Evolutionary conservation across 371 early-diverging fungal species (phyloP), one percentile per base, ranked within the genome.

Genomic region (Coemansia sp.): DNA sequence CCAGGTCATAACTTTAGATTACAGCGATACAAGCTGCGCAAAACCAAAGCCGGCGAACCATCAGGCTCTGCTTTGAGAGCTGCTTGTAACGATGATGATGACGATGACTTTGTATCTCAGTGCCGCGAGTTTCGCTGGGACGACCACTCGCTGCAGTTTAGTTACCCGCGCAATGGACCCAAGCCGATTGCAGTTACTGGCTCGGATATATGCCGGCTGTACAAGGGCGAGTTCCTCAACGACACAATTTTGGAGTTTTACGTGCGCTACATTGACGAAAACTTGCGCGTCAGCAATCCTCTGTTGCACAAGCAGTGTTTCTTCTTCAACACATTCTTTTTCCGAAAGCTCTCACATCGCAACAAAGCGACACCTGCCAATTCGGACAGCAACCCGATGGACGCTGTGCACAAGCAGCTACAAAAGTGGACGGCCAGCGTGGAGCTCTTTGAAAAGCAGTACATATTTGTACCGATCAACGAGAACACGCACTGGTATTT

Each of bases 401-500:
- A 52, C 2, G 18, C 23, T 7, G 71, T 65, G 33, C 87, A 87
- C 61, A 75, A 67, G 14, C 68, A 78, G 26, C 87, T 91, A n/a
- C 80, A 81, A 69, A 78, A 81, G 62, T 89, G 88, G 88, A 89
- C 89, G 3, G 68, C 81, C 37, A 86, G 81, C 40, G 81, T 86
- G 25, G 81, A 89, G 64, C 72, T 91, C 16, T 87, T 91, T 57
- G 65, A 65, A 7, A 88, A 87, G 56, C 69, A 80, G 37, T 86
- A 82, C 67, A 60, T 91, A 12, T 71, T 91, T 65, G 77, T 91
- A 11, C 91, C 91, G 7, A 88, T 91, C 67, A 88, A 91, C 74
- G 89, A 91, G 68, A 71, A 82, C 57, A 59, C 86, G 23, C 91
- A 91, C 59, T 91, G 91, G 91, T 91, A 89, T 63, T 78, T 89